Evolutionary conservation across 2,329 filamentous ascomycete genomes (phyloP).

Genomic region (Aspergillus sp.): DNA sequence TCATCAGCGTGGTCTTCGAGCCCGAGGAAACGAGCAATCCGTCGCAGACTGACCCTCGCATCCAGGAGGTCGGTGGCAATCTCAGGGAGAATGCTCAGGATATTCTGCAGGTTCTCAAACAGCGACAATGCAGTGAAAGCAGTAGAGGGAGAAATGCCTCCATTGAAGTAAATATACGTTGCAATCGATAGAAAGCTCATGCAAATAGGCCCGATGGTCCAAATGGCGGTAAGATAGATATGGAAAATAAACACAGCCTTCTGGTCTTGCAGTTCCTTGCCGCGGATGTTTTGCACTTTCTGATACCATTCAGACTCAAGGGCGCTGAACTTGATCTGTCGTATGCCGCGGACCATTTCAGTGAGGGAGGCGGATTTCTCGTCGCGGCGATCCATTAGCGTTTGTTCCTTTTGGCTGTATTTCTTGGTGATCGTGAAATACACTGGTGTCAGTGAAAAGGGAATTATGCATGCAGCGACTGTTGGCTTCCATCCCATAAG

Average conservation of each 20-base stretch:
- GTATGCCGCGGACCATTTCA: slow-evolving; percentile 73
- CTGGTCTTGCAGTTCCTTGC: slow-evolving; percentile 64
- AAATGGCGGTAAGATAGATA: slow-evolving; percentile 62
- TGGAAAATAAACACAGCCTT: slow-evolving; percentile 67
- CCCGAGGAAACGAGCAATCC: slow-evolving; percentile 68
- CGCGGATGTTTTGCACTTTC: slow-evolving; percentile 64
- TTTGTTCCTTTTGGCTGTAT: slow-evolving; percentile 65
- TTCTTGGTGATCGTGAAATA: slow-evolving; percentile 66
- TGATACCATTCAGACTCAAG: slow-evolving; percentile 71
- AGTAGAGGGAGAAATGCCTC: slow-evolving; percentile 65
- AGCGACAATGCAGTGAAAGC: slow-evolving; percentile 76
- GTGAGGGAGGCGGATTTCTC: slow-evolving; percentile 71
- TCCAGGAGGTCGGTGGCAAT: slow-evolving; percentile 68
- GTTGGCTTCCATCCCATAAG: slow-evolving; percentile 71
- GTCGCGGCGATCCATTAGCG: slow-evolving; percentile 73
- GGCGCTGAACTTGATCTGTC: slow-evolving; percentile 81
- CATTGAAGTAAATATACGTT: slow-evolving; percentile 63
- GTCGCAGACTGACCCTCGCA: slow-evolving; percentile 64
- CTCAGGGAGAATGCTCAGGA: slow-evolving; percentile 68
- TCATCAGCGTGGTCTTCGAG: slow-evolving; percentile 60
- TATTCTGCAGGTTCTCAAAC: slow-evolving; percentile 68
- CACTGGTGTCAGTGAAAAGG: slow-evolving; percentile 63
- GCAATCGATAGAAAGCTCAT: slow-evolving; percentile 68
- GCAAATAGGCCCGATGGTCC: slow-evolving; percentile 70
- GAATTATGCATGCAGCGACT: slow-evolving; percentile 62